Evolutionary conservation across 495 filamentous ascomycete species (phyloP).

Genomic region (Penicillium parvum): DNA sequence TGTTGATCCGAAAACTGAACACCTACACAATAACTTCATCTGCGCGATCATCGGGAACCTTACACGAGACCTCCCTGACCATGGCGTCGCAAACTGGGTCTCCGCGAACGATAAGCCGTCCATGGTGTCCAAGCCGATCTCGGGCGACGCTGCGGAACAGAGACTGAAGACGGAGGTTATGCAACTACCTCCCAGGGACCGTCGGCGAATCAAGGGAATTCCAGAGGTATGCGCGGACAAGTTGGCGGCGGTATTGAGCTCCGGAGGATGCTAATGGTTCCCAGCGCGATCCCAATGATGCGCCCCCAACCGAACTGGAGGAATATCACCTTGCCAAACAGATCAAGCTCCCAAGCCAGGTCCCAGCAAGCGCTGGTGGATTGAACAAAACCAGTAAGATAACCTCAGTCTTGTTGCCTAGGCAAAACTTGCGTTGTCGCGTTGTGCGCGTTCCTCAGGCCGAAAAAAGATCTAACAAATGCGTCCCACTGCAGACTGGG

Average conservation of each 20-base stretch:
- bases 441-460: slow-evolving; percentile 1
- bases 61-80: slow-evolving; percentile 82
- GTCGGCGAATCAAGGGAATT: slow-evolving; percentile 80
- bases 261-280: slow-evolving; percentile 6
- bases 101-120: slow-evolving; percentile 94
- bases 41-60: slow-evolving; percentile 82
- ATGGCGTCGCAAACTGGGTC: slow-evolving; percentile 91
- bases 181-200: slow-evolving; percentile 80
- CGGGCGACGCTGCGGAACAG: slow-evolving; percentile 86
- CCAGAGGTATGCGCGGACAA: slow-evolving; percentile 43
- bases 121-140: slow-evolving; percentile 69
- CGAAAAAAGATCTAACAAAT: slow-evolving; percentile 18
- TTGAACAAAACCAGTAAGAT: slow-evolving; percentile 83
- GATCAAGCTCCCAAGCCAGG: slow-evolving; percentile 62
- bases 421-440: slow-evolving; percentile 6
- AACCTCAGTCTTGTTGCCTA: not conserved
- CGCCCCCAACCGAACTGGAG: slow-evolving; percentile 57
- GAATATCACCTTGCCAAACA: slow-evolving; percentile 66
- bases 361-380: slow-evolving; percentile 77
- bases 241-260: not conserved
- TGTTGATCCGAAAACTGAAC: slow-evolving; percentile 63
- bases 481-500: slow-evolving; percentile 57
- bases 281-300: slow-evolving; percentile 64
- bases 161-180: slow-evolving; percentile 90
- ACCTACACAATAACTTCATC: slow-evolving; percentile 88